Percentiles rank a stretch among this genome's conserved stretches.
Evolutionary conservation across 2,329 filamentous ascomycete species (phyloP).

Genomic region (Exophiala calicioides): DNA sequence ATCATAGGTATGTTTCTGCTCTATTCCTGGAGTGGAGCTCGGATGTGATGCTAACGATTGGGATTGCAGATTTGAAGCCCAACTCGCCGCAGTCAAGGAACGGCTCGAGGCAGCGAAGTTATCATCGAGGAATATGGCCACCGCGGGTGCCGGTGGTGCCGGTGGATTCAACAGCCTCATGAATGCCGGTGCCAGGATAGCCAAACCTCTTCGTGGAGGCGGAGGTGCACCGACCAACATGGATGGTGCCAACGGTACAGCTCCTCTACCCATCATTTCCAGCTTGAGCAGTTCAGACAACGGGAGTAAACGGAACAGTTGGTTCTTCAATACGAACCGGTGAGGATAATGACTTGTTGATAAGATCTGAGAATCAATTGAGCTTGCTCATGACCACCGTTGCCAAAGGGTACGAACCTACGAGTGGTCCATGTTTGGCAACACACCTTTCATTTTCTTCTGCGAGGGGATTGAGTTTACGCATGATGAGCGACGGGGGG

Average conservation of each 20-base stretch:
- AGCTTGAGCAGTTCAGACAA: constrained; percentile 68
- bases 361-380: background rate
- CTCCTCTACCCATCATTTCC: constrained; percentile 37
- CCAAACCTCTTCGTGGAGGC: constrained; percentile 64
- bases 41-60: constrained; percentile 17
- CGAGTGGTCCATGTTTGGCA: too few species aligned
- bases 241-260: constrained; percentile 39
- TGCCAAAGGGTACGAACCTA: too few species aligned
- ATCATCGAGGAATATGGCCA: constrained; percentile 77
- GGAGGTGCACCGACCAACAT: constrained; percentile 37
- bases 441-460: too few species aligned
- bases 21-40: background rate
- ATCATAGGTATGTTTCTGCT: constrained; percentile 77
- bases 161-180: constrained; percentile 42
- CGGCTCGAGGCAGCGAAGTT: constrained; percentile 95
- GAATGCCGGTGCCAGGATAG: constrained; percentile 56
- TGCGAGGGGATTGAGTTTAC: too few species aligned
- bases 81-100: constrained; percentile 96
- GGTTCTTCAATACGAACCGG: constrained; percentile 47
- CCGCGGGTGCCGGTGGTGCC: constrained; percentile 62
- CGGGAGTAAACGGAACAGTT: constrained; percentile 66
- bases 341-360: too few species aligned
- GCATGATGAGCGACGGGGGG: too few species aligned
- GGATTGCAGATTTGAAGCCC: constrained; percentile 79
- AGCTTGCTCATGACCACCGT: too few species aligned